Evolutionary conservation across 73 alveolate species (phyloP).

Genomic region (Tetrahymena elliotti): DNA sequence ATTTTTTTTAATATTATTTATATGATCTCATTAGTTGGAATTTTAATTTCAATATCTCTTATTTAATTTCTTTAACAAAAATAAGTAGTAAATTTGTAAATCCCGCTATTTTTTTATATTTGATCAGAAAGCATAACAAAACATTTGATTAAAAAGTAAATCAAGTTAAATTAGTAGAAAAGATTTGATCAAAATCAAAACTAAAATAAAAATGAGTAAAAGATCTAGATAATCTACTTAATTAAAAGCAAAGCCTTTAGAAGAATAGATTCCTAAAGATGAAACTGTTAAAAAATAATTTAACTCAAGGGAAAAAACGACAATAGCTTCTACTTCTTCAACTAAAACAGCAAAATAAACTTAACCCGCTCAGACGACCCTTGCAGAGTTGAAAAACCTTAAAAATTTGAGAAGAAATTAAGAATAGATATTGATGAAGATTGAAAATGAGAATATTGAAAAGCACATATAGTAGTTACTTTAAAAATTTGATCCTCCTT

Average conservation of each 20-base stretch:
- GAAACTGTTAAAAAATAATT: not conserved
- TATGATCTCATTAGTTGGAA: too few relatives aligned
- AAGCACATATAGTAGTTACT: not conserved
- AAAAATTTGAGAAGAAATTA: not conserved
- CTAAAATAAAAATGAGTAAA: not conserved
- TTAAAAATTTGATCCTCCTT: not conserved
- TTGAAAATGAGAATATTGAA: not conserved
- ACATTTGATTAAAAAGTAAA: not conserved
- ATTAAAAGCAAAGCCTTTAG: not conserved
- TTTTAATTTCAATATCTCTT: too few relatives aligned
- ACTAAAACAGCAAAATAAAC: not conserved
- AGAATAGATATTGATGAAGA: not conserved
- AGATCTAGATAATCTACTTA: not conserved
- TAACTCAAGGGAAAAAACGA: not conserved
- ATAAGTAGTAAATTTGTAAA: too few relatives aligned
- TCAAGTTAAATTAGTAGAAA: not conserved
- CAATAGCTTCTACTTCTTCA: not conserved
- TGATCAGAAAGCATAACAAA: not conserved
- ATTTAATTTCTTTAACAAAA: too few relatives aligned
- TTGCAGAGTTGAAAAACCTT: not conserved
- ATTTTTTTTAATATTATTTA: too few relatives aligned
- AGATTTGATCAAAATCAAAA: too few relatives aligned
- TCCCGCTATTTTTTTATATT: not conserved
- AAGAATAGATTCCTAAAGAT: not conserved
- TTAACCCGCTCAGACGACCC: too few relatives aligned